Percentiles rank a stretch among this genome's conserved stretches.
Conservation (phyloP, 148 eudicot genomes). For the Cornus suecica region DNA sequence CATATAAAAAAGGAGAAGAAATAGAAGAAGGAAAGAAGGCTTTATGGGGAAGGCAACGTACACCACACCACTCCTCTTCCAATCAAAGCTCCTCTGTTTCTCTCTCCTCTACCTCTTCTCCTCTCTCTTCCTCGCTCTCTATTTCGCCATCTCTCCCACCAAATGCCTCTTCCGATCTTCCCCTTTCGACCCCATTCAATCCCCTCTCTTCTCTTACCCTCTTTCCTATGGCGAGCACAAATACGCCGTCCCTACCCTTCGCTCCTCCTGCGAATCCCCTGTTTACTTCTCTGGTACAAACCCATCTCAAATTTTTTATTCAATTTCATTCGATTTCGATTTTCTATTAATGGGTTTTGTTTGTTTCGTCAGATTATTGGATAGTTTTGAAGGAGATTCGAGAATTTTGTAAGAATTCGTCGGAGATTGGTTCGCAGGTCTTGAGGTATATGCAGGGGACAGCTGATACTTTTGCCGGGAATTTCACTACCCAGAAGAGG, state of each 20-base stretch:
- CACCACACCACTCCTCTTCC: slow-evolving; percentile 50
- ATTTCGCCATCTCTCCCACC: slow-evolving; percentile 59
- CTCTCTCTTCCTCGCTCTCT: slow-evolving; percentile 53
- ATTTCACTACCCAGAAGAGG: slow-evolving; percentile 50
- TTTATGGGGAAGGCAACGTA: slow-evolving; percentile 32
- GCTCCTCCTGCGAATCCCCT: slow-evolving; percentile 79
- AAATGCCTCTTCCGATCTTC: slow-evolving; percentile 73
- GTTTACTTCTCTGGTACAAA: slow-evolving; percentile 70
- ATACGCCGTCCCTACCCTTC: slow-evolving; percentile 72
- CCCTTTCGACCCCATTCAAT: slow-evolving; percentile 63
- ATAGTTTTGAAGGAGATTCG: slow-evolving; percentile 45
- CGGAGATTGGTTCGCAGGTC: slow-evolving; percentile 11
- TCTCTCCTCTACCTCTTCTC: slow-evolving; percentile 64
- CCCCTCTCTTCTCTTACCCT: slow-evolving; percentile 74
- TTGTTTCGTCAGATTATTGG: slow-evolving; percentile 53
- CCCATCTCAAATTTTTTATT: background rate
- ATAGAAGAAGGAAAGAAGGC: background rate
- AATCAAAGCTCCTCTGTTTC: slow-evolving; percentile 78
- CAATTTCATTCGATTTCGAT: background rate
- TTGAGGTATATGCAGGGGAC: slow-evolving; percentile 55
- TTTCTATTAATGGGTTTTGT: slow-evolving; percentile 12
- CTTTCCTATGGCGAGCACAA: slow-evolving; percentile 81
- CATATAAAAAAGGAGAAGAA: background rate
- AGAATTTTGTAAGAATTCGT: slow-evolving; percentile 29
- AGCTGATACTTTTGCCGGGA: slow-evolving; percentile 62